A percentile compares a stretch with the other conserved stretches of the same genome.
Conservation (phyloP, 2,329 filamentous ascomycete species). For the Penicillium sp. region DNA sequence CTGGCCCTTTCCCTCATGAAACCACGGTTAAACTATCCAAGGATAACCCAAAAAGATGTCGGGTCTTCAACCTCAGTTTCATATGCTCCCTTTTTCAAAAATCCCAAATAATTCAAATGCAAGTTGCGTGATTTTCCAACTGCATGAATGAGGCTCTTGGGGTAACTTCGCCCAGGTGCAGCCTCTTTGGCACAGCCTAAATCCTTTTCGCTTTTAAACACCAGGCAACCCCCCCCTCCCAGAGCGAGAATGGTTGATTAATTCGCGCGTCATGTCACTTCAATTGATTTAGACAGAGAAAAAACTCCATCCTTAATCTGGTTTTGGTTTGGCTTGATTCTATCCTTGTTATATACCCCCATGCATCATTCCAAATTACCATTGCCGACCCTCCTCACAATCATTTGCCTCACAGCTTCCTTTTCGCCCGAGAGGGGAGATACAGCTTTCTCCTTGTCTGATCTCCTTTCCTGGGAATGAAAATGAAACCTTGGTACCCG, state of each 20-base stretch:
- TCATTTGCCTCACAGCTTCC: neutral
- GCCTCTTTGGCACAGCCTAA: neutral
- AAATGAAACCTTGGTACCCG: slow-evolving; percentile 23
- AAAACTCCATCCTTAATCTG: neutral
- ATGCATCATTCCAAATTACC: neutral
- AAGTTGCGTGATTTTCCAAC: too few species aligned
- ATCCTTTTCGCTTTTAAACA: neutral
- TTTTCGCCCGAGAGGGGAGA: neutral
- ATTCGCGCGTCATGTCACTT: neutral
- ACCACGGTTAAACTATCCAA: neutral
- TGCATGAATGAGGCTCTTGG: neutral
- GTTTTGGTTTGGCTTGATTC: neutral
- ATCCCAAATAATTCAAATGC: too few species aligned
- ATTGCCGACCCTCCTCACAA: neutral
- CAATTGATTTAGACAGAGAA: neutral
- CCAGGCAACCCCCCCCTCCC: neutral
- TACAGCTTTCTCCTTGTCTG: neutral
- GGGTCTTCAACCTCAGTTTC: neutral
- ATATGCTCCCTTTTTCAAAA: too few species aligned
- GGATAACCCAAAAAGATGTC: neutral
- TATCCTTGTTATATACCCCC: neutral
- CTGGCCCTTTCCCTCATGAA: neutral
- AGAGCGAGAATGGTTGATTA: neutral
- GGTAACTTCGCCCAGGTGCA: neutral
- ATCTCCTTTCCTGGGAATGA: slow-evolving; percentile 16